phyloP scores from a whole-genome alignment of 257 asterid species.

The Asclepias syriaca region DNA sequence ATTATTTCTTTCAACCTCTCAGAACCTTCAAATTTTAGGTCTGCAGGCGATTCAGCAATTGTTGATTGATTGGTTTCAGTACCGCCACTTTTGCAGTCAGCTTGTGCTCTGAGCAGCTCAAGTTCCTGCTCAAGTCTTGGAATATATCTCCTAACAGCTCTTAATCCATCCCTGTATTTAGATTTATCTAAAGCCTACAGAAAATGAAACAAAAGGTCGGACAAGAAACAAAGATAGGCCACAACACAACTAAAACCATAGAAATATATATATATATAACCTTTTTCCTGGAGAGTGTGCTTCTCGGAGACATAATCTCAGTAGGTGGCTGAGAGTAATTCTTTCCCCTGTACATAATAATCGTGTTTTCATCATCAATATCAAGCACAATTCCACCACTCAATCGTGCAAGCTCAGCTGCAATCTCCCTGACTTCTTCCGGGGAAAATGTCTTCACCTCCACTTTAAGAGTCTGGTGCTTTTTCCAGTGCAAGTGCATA shows the following conservation, averaged over 20 bases:
- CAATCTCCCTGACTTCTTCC: slow-evolving; percentile 85
- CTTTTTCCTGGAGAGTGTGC: slow-evolving; percentile 89
- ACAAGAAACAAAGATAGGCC: not conserved
- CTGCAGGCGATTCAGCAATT: slow-evolving; percentile 22
- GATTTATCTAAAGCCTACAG: slow-evolving; percentile 97
- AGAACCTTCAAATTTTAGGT: slow-evolving; percentile 42
- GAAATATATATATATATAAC: slow-evolving; percentile 24
- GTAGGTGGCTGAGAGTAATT: slow-evolving; percentile 96
- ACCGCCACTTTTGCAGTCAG: slow-evolving; percentile 29
- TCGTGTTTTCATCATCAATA: slow-evolving; percentile 70
- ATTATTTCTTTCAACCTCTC: slow-evolving; percentile 52
- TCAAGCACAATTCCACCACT: slow-evolving; percentile 98
- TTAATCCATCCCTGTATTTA: slow-evolving; percentile 75
- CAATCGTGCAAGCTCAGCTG: slow-evolving; percentile 80
- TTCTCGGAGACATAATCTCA: slow-evolving; percentile 92
- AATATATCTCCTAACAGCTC: slow-evolving; percentile 69
- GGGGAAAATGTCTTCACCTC: slow-evolving; percentile 86
- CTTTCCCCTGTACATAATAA: slow-evolving; percentile 95
- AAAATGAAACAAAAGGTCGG: slow-evolving; percentile 6
- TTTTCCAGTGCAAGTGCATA: slow-evolving; percentile 99
- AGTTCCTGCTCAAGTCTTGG: slow-evolving; percentile 90
- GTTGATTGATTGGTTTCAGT: slow-evolving; percentile 25
- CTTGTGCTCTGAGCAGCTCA: slow-evolving; percentile 66
- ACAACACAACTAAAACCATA: not conserved
- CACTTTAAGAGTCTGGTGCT: slow-evolving; percentile 87